Percentiles rank a stretch among this genome's conserved stretches.
Conservation (phyloP, 352 stramenopile species). For the Globisporangium echinulatum region DNA sequence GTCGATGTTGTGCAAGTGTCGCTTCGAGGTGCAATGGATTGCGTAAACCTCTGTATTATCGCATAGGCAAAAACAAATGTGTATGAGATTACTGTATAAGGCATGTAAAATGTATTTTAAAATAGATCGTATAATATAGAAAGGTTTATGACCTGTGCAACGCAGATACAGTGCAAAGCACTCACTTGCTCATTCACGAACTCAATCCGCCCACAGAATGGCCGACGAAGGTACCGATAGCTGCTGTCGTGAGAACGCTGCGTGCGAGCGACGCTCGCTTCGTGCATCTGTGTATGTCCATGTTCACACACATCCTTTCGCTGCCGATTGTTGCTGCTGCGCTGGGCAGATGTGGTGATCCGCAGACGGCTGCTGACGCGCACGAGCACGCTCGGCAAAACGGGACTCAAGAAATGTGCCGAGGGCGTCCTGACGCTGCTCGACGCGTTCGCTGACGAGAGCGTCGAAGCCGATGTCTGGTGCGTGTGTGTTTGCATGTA, state of each 20-base stretch:
- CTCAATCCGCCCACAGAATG: constrained; percentile 15
- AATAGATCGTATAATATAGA: not conserved
- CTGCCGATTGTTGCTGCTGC: not conserved
- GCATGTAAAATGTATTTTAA: no score
- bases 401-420: constrained; percentile 71
- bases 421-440: constrained; percentile 66
- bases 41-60: no score
- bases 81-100: no score
- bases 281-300: not conserved
- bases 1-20: not conserved
- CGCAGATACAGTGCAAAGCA: no score
- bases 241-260: not conserved
- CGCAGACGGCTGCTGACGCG: constrained; percentile 69
- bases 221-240: constrained; percentile 46
- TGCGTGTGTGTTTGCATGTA: constrained; percentile 7
- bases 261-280: not conserved
- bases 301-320: not conserved
- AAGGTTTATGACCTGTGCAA: not conserved
- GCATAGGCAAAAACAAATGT: no score
- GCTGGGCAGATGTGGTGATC: constrained; percentile 49
- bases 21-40: not conserved
- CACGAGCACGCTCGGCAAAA: constrained; percentile 74
- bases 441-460: constrained; percentile 52
- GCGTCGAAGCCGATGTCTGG: constrained; percentile 47
- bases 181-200: no score